phyloP scores from a whole-genome alignment of 1,284 basidiomycete species.

The Irpex lacteus region DNA sequence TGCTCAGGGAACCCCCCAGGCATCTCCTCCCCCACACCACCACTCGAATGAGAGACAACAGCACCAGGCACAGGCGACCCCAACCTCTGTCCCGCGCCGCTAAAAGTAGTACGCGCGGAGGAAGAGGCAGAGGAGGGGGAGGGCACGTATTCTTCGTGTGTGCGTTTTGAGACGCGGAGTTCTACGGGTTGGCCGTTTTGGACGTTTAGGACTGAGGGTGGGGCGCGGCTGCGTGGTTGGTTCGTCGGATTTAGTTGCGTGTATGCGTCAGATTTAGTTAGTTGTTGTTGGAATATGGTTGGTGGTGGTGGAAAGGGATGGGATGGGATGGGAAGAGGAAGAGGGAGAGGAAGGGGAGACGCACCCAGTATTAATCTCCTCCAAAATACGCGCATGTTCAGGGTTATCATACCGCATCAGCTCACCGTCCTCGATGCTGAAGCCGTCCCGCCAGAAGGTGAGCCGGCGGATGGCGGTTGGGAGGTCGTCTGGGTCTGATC shows the following conservation, averaged over 20 bases:
- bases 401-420: conserved; percentile 87
- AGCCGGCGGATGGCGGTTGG: conserved; percentile 67
- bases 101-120: conserved; percentile 50
- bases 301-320: background rate
- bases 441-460: conserved; percentile 95
- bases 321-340: background rate
- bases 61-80: conserved; percentile 60
- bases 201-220: conserved; percentile 78
- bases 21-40: conserved; percentile 34
- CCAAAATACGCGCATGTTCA: conserved; percentile 68
- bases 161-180: conserved; percentile 76
- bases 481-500: conserved; percentile 45
- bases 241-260: no score
- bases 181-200: conserved; percentile 82
- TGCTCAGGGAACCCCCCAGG: conserved; percentile 53
- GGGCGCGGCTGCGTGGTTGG: conserved; percentile 58
- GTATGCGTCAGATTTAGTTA: no score
- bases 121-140: conserved; percentile 38
- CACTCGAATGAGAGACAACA: conserved; percentile 28
- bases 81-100: conserved; percentile 80
- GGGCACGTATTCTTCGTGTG: conserved; percentile 72
- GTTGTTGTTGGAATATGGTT: background rate
- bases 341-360: conserved; percentile 21
- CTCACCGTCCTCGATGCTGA: conserved; percentile 86
- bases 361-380: conserved; percentile 81